A percentile compares a stretch with the other conserved stretches of the same genome.
Conservation (phyloP, 371 early-diverging fungal species). For the Mycotypha africana region DNA sequence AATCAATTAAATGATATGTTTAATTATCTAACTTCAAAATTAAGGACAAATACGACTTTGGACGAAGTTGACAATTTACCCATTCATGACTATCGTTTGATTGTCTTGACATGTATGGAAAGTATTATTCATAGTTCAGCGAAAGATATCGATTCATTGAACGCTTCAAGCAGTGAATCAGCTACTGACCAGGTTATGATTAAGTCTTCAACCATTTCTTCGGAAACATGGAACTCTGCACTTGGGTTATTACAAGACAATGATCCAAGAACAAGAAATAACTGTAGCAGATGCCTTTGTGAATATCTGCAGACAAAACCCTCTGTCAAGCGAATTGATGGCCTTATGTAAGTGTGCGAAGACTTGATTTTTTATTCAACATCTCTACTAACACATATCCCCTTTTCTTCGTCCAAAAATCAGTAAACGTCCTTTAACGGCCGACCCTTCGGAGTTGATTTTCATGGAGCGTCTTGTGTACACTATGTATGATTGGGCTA, state of each 20-base stretch:
- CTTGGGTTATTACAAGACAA: constrained; percentile 14
- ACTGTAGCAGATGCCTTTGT: constrained; percentile 5
- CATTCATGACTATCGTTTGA: constrained; percentile 39
- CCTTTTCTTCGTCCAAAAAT: too few species aligned
- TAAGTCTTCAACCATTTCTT: constrained; percentile 3
- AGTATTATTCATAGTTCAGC: constrained; percentile 16
- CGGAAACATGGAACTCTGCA: constrained; percentile 12
- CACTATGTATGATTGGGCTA: constrained; percentile 42
- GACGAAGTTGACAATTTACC: constrained; percentile 44
- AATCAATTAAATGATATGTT: constrained; percentile 82
- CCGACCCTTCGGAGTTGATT: constrained; percentile 2
- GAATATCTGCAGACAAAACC: neutral
- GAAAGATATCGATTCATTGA: constrained; percentile 1
- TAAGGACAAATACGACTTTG: constrained; percentile 40
- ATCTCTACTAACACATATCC: too few species aligned
- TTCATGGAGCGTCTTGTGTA: constrained; percentile 29
- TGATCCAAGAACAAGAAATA: constrained; percentile 10
- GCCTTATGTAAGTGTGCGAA: too few species aligned
- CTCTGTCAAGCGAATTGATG: too few species aligned
- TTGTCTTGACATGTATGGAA: constrained; percentile 46
- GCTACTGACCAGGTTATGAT: too few species aligned
- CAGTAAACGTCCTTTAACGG: too few species aligned
- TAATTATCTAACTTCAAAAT: constrained; percentile 63
- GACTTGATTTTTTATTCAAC: too few species aligned
- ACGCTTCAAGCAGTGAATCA: too few species aligned